Base-by-base conservation (phyloP, 2,329 filamentous ascomycete genomes). In the Aspergillus aculeatinus region DNA sequence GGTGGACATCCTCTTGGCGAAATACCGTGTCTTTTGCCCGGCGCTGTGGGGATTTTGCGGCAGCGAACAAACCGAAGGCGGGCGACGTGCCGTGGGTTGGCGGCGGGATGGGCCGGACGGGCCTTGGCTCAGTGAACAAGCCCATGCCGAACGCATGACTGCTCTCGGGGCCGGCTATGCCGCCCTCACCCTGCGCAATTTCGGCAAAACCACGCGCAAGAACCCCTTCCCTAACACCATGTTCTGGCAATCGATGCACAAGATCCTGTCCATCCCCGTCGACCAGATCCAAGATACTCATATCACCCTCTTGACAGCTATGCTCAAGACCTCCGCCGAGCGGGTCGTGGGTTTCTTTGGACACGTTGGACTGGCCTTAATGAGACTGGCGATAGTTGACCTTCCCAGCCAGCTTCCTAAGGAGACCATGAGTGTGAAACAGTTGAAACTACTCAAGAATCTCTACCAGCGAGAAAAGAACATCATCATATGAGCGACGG, bases 121-220 rank as follows among this genome's bases (percentile, higher is more conserved):
- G 5, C 77, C 78, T 6, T 94, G 84, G 80, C 81, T 89, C 60
- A 78, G 82, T 1, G 87, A 90, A 67, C 87, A 92, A 72, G 79
- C 80, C n/a, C 92, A 97, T 76, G 85, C 86, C 67, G 89, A 93
- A 72, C 86, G 90, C 60, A 94, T 96, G 89, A 88, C 86, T 4
- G 94, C 92, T 0, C 81, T 97, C 0, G 92, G 87, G 1, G 89
- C 90, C 3, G 94, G 94, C 0, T 99, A 89, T 71, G 91, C 92
- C 0, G 87, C 93, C 1, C 82, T 98, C 42, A 87, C 91, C 1
- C 81, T 97, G 9, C 87, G 94, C 51, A 91, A 96, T 73, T 96
- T 96, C 71, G 85, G 85, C 63, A 88, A 85, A 64, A 85, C 87
- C 1, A 80, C 81, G 44, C 87, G 87, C 64, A 81, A 79, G 50